These are phyloP conservation scores for Schoenoplectus triqueter DNA, from an alignment of 202 grass and related monocot genomes.

Conservation along the genomic window DNA sequence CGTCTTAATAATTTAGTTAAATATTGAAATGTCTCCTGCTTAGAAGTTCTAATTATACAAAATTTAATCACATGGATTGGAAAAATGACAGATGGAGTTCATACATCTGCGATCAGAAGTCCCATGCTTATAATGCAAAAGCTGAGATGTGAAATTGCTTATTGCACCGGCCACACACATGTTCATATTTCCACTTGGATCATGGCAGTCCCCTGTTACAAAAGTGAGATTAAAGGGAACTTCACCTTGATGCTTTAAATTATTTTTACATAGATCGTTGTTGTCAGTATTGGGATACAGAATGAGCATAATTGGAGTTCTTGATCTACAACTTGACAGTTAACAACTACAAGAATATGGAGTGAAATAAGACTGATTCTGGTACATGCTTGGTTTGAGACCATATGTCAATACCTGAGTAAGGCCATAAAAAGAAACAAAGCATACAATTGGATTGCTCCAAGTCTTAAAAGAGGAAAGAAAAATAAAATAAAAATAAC, in stretches of 20 bases:
- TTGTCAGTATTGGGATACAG: background rate
- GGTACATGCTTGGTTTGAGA: background rate
- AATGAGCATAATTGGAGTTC: background rate
- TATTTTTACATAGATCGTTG: background rate
- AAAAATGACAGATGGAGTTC: background rate
- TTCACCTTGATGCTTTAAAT: background rate
- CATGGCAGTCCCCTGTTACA: constrained; percentile 72
- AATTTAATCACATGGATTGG: background rate
- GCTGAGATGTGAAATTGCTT: constrained; percentile 79
- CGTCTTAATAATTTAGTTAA: constrained; percentile 5
- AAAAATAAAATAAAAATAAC: background rate
- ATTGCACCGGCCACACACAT: constrained; percentile 88
- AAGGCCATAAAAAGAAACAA: background rate
- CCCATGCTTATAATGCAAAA: constrained; percentile 77
- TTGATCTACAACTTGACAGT: background rate
- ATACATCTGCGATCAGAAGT: constrained; percentile 72
- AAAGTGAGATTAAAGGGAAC: background rate
- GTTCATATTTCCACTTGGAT: constrained; percentile 52
- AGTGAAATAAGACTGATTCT: constrained; percentile 10
- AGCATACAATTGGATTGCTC: background rate
- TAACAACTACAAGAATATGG: background rate
- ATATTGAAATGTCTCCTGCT: background rate
- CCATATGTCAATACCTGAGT: background rate
- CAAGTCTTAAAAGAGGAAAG: background rate
- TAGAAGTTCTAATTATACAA: background rate